Conservation (phyloP, 2,329 filamentous ascomycete genomes). For the Onygenales sp. region DNA sequence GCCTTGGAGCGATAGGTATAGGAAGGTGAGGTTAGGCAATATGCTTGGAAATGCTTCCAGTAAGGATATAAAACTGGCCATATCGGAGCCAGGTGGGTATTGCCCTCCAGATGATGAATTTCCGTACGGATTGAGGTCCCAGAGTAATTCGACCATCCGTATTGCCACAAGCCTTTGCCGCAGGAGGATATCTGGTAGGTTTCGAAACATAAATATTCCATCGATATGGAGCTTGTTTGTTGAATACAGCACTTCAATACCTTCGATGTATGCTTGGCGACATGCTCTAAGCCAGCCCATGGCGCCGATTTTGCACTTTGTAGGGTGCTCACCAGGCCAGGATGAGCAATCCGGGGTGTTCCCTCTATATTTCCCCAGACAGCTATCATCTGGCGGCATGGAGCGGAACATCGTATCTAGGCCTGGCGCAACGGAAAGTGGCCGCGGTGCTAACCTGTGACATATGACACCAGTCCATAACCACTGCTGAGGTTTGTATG, state of each 20-base stretch:
- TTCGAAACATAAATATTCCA: constrained; percentile 1
- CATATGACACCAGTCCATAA: constrained; percentile 7
- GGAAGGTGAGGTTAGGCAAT: constrained; percentile 2
- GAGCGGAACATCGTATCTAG: too few species aligned
- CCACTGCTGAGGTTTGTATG: not conserved
- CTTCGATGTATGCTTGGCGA: constrained; percentile 23
- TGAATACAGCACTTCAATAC: constrained; percentile 20
- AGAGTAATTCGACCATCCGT: constrained; percentile 3
- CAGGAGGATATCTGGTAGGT: constrained; percentile 4
- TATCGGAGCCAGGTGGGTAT: constrained; percentile 1
- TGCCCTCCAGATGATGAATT: not conserved
- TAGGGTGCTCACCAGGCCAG: constrained; percentile 1
- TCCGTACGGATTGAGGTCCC: constrained; percentile 2
- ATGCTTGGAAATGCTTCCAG: constrained; percentile 4
- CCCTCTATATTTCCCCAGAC: too few species aligned
- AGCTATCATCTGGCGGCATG: too few species aligned
- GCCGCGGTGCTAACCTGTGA: not conserved
- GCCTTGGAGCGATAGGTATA: constrained; percentile 4
- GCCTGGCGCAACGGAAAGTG: too few species aligned
- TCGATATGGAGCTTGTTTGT: constrained; percentile 20
- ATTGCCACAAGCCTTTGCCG: constrained; percentile 4
- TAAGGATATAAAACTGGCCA: constrained; percentile 2
- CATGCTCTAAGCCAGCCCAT: constrained; percentile 25
- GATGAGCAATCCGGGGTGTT: not conserved
- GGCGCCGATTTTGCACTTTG: constrained; percentile 14